Evolutionary conservation across 2,329 filamentous ascomycete genomes (phyloP), one percentile per base, ranked within the genome.

Genomic region (Colletotrichum falcatum): DNA sequence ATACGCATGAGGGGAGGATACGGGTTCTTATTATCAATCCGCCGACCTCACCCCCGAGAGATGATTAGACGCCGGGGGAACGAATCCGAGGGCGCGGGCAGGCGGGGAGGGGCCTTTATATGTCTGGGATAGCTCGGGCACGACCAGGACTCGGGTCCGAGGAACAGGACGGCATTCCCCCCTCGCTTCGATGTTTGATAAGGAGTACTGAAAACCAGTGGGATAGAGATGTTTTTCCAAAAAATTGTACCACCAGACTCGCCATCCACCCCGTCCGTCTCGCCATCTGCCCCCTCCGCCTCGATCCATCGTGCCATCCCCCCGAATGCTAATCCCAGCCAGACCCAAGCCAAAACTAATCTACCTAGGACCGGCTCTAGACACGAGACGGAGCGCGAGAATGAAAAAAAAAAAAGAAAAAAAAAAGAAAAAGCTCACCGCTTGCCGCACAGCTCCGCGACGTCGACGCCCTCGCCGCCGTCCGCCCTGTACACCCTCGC

Each of bases 401-500:
- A 9, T 7, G 33, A 33, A 33, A 33, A 35, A 35, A n/a, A n/a
- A n/a, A n/a, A n/a, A n/a, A 3, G 6, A 9, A 9, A 28, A 18
- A 3, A 5, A 7, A 20, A n/a, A 46, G 8, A 9, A 5, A 5
- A 6, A 1, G 35, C 18, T 65, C 35, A 70, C 66, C 61, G 62
- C 56, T 61, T 71, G 37, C 66, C 65, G 2, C 39, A 61, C 7
- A 56, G 60, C 16, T 61, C 48, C 16, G 65, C 59, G 2, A 63
- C 35, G 30, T 70, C 70, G 7, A 70, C 71, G 20, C 73, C 74
- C 35, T 68, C 30, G 30, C 30, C 59, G 42, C 59, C 37, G 18
- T 73, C 37, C 16, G 77, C 77, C 4, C 78, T 82, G 82, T 89
- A 92, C 2, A 91, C 85, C 65, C 87, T 86, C 77, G 90, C 88